phyloP scores from a whole-genome alignment of 768 basidiomycete genomes.

The Dioszegia crocea region DNA sequence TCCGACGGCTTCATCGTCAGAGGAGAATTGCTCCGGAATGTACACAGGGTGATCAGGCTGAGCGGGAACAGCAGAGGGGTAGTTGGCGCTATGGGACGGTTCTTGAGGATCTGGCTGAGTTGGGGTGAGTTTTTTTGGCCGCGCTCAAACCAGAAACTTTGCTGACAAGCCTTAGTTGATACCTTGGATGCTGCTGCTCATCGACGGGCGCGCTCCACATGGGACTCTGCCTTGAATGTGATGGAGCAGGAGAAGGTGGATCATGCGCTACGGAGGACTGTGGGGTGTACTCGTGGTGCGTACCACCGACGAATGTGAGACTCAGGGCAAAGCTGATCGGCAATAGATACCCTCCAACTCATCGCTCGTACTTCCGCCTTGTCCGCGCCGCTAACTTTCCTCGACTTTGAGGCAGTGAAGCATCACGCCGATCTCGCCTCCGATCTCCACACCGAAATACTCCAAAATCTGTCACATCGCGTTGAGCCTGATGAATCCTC shows the following conservation, averaged over 20 bases:
- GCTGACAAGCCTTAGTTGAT: neutral
- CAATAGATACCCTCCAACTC: neutral
- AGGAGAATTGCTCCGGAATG: neutral
- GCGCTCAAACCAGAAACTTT: too few relatives aligned
- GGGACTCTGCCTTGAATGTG: neutral
- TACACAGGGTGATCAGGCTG: neutral
- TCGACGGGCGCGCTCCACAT: neutral
- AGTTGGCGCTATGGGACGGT: neutral
- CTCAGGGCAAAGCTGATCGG: neutral
- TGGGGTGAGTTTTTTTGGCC: neutral
- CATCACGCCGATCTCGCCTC: neutral
- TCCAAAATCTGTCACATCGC: neutral
- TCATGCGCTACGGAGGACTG: neutral
- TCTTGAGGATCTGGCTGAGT: constrained; percentile 4
- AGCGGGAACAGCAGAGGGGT: neutral
- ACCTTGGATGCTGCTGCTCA: constrained; percentile 3
- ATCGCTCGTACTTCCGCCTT: neutral
- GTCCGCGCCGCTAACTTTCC: neutral
- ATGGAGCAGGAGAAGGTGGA: constrained; percentile 2
- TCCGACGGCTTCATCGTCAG: neutral
- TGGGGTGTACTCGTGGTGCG: neutral
- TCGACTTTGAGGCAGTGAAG: neutral
- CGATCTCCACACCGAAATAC: neutral
- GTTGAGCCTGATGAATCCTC: neutral
- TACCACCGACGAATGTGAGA: neutral